Percentiles rank a stretch among this genome's conserved stretches.
phyloP scores from a whole-genome alignment of 768 basidiomycete genomes.

The button mushroom (Agaricus bisporus) region DNA sequence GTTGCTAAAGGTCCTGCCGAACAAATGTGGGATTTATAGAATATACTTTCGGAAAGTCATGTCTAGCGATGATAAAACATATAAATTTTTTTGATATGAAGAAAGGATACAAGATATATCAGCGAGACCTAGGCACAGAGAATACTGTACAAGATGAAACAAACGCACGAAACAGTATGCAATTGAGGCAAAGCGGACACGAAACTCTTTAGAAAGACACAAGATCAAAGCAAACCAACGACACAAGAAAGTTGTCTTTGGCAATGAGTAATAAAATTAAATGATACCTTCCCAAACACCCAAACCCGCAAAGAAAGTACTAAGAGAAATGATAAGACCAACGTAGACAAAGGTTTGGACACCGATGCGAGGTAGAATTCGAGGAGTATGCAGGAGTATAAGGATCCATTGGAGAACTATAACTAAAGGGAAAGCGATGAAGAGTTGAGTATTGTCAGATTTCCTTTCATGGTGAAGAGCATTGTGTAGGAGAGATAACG shows the following conservation, averaged over 20 bases:
- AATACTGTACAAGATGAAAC: neutral
- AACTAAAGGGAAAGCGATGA: constrained; percentile 36
- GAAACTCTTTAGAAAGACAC: neutral
- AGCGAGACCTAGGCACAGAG: neutral
- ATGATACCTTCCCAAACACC: constrained; percentile 63
- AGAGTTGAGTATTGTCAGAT: constrained; percentile 27
- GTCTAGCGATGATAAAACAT: too few relatives aligned
- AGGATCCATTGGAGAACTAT: constrained; percentile 48
- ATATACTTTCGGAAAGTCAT: too few relatives aligned
- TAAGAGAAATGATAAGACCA: constrained; percentile 58
- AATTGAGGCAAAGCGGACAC: too few relatives aligned
- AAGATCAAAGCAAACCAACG: neutral
- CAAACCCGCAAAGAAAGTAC: constrained; percentile 66
- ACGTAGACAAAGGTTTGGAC: constrained; percentile 74
- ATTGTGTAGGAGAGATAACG: constrained; percentile 11
- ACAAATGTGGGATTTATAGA: too few relatives aligned
- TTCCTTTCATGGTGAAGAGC: neutral
- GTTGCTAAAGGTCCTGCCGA: too few relatives aligned
- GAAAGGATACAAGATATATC: too few relatives aligned
- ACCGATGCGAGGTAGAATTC: constrained; percentile 64
- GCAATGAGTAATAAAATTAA: neutral
- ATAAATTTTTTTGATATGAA: too few relatives aligned
- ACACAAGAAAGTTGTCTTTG: neutral
- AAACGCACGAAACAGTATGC: neutral
- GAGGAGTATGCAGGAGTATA: constrained; percentile 58